phyloP scores from a whole-genome alignment of 805 yeast species.

The Starmerella geochares region DNA sequence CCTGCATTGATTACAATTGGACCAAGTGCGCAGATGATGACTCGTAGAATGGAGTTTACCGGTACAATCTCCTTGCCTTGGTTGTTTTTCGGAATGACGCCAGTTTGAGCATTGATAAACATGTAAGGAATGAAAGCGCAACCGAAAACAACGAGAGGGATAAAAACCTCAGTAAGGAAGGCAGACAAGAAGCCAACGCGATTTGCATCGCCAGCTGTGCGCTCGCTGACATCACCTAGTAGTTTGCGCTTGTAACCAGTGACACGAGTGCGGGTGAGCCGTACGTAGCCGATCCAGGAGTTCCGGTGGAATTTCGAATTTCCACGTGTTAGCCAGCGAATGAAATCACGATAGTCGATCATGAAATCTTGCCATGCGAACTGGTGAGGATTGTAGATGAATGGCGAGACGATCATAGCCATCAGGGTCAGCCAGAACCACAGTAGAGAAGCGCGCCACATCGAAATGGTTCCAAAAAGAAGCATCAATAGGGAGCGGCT shows the following conservation, averaged over 20 bases:
- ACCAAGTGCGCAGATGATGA: slow-evolving; percentile 56
- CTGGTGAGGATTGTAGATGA: slow-evolving; percentile 94
- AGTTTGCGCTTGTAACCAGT: slow-evolving; percentile 81
- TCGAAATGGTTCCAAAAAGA: slow-evolving; percentile 63
- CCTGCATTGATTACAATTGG: slow-evolving; percentile 90
- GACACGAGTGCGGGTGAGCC: slow-evolving; percentile 71
- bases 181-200: slow-evolving; percentile 72
- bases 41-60: slow-evolving; percentile 52
- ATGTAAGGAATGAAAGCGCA: slow-evolving; percentile 62
- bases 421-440: slow-evolving; percentile 96
- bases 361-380: slow-evolving; percentile 93
- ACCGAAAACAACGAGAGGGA: slow-evolving; percentile 61
- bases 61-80: slow-evolving; percentile 28
- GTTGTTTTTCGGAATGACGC: slow-evolving; percentile 39
- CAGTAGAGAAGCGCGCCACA: slow-evolving; percentile 89
- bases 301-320: slow-evolving; percentile 53
- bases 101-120: slow-evolving; percentile 79
- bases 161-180: slow-evolving; percentile 66
- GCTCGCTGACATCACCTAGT: slow-evolving; percentile 58
- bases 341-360: slow-evolving; percentile 88
- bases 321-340: slow-evolving; percentile 78
- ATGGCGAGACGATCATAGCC: slow-evolving; percentile 84
- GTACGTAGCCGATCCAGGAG: slow-evolving; percentile 72
- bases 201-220: slow-evolving; percentile 52
- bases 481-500: slow-evolving; percentile 57